phyloP scores from a whole-genome alignment of 176 grass and related monocot species.

The Elaeis guineensis region DNA sequence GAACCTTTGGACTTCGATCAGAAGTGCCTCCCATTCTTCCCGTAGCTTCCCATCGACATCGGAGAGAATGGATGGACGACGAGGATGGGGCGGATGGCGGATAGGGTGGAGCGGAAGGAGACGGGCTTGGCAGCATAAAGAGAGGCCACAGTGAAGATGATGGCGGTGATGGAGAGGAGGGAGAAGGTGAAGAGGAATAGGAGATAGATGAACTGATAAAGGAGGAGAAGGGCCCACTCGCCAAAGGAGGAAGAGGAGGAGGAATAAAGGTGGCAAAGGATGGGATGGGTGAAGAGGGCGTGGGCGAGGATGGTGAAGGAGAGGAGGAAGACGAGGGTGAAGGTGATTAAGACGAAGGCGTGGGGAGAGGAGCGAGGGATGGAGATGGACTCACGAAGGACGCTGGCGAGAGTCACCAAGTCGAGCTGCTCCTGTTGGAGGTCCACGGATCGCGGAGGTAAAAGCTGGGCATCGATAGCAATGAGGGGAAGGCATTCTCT shows the following conservation, averaged over 20 bases:
- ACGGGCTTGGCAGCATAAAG: constrained; percentile 83
- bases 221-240: constrained; percentile 51
- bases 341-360: constrained; percentile 68
- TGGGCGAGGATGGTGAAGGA: constrained; percentile 82
- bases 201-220: constrained; percentile 74
- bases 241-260: constrained; percentile 12
- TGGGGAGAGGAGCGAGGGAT: constrained; percentile 63
- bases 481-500: too few relatives aligned
- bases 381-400: constrained; percentile 54
- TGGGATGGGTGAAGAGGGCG: constrained; percentile 88
- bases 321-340: constrained; percentile 80
- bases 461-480: too few relatives aligned
- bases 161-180: constrained; percentile 83
- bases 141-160: constrained; percentile 89
- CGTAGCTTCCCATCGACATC: too few relatives aligned
- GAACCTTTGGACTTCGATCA: too few relatives aligned
- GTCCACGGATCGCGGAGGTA: constrained; percentile 24
- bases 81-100: constrained; percentile 58
- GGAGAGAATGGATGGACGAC: too few relatives aligned
- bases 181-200: constrained; percentile 94
- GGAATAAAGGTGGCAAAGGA: constrained; percentile 41
- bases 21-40: too few relatives aligned
- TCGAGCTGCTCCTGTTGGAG: constrained; percentile 44
- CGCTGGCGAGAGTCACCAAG: constrained; percentile 41
- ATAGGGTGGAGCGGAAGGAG: constrained; percentile 50